Percentiles rank a stretch among this genome's conserved stretches.
phyloP scores from a whole-genome alignment of 768 basidiomycete genomes.

The Hericium rajendrae region DNA sequence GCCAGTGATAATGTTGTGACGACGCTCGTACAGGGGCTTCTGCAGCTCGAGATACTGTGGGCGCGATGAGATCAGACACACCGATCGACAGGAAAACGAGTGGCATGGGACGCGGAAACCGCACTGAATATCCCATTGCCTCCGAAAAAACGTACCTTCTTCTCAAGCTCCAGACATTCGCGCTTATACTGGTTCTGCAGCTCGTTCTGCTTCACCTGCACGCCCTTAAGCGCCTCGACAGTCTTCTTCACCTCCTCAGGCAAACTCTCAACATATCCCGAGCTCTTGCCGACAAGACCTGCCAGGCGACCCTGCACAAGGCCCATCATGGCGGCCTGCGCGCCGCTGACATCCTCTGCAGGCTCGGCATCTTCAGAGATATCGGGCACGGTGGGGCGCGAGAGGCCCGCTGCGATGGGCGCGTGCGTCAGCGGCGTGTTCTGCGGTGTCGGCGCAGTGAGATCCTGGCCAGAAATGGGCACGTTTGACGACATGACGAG shows the following conservation, averaged over 20 bases:
- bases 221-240: constrained; percentile 87
- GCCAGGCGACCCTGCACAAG: constrained; percentile 87
- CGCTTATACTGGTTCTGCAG: constrained; percentile 91
- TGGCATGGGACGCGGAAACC: not conserved
- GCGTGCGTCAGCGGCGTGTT: constrained; percentile 84
- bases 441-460: constrained; percentile 87
- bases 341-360: constrained; percentile 47
- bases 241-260: constrained; percentile 73
- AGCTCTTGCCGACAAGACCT: constrained; percentile 80
- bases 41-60: constrained; percentile 64
- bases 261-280: constrained; percentile 89
- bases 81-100: not conserved
- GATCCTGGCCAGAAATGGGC: constrained; percentile 44
- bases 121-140: not conserved
- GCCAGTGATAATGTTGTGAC: constrained; percentile 77
- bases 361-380: constrained; percentile 76
- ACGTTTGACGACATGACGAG: constrained; percentile 58
- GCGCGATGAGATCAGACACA: constrained; percentile 8
- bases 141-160: constrained; percentile 59
- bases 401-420: constrained; percentile 70
- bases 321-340: constrained; percentile 63
- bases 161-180: constrained; percentile 91
- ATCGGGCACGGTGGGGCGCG: constrained; percentile 82
- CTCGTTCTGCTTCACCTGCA: constrained; percentile 86
- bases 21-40: constrained; percentile 80